Conservation (phyloP, 208 protist species). For the Trypanosoma brucei region DNA sequence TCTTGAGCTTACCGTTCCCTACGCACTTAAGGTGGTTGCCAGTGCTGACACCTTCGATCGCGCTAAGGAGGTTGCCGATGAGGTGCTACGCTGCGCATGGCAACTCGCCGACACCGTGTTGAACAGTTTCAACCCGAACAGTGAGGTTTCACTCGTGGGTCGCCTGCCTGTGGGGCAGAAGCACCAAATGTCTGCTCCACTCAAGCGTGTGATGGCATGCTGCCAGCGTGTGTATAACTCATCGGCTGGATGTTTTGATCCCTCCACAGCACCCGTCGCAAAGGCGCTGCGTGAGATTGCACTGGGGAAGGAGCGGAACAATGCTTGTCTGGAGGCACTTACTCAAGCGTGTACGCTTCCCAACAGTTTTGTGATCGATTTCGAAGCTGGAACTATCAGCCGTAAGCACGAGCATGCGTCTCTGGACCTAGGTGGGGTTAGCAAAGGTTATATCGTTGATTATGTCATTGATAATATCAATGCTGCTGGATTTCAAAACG, state of each 20-base stretch:
- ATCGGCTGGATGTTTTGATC: constrained; percentile 37
- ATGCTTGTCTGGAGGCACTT: constrained; percentile 17
- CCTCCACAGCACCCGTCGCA: constrained; percentile 25
- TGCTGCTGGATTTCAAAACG: constrained; percentile 27
- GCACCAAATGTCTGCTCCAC: constrained; percentile 37
- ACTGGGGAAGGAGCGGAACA: neutral
- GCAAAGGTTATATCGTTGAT: constrained; percentile 50
- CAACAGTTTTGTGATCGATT: constrained; percentile 33
- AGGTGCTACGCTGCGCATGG: constrained; percentile 23
- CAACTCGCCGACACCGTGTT: constrained; percentile 41
- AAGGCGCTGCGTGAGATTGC: constrained; percentile 21
- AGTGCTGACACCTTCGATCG: constrained; percentile 13
- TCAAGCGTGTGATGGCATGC: constrained; percentile 33
- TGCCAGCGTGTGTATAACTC: constrained; percentile 28
- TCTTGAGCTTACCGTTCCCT: constrained; percentile 27
- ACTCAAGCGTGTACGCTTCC: constrained; percentile 25
- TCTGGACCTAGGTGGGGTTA: constrained; percentile 41
- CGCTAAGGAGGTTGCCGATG: constrained; percentile 17
- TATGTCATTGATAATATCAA: constrained; percentile 41
- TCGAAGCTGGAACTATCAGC: constrained; percentile 30
- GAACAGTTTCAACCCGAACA: constrained; percentile 46
- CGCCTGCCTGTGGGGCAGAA: constrained; percentile 16
- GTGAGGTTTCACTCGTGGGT: constrained; percentile 41
- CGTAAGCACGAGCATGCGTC: constrained; percentile 29
- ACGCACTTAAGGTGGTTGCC: constrained; percentile 35